Evolutionary conservation across 768 basidiomycete species (phyloP).

Genomic region (Lactarius hatsudake): DNA sequence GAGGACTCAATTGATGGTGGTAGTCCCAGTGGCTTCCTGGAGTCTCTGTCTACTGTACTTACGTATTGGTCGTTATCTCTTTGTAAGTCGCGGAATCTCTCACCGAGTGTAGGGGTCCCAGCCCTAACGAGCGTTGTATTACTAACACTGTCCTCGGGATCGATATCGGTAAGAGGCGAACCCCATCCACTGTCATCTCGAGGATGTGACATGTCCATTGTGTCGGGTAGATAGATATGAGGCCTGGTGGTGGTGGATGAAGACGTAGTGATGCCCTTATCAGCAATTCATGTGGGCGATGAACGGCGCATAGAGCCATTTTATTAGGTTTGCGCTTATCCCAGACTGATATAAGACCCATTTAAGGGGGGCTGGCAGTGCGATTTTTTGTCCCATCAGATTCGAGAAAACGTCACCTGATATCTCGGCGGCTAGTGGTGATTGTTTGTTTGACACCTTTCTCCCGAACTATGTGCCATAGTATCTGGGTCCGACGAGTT

Average conservation of each 20-base stretch:
- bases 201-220: conserved; percentile 22
- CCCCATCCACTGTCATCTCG: neutral
- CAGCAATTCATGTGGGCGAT: neutral
- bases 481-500: conserved; percentile 18
- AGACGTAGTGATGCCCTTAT: conserved; percentile 5
- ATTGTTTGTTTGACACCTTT: conserved; percentile 14
- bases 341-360: conserved; percentile 39
- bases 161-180: conserved; percentile 14
- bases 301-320: conserved; percentile 7
- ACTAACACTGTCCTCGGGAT: conserved; percentile 19
- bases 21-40: neutral
- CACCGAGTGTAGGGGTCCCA: conserved; percentile 15
- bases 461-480: conserved; percentile 36
- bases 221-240: neutral
- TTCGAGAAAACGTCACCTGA: conserved; percentile 37
- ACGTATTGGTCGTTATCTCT: conserved; percentile 7
- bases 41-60: neutral
- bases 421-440: conserved; percentile 36
- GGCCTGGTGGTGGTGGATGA: conserved; percentile 8
- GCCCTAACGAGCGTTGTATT: conserved; percentile 7
- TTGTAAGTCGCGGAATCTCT: neutral
- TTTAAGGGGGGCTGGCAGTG: conserved; percentile 48
- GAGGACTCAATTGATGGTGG: neutral
- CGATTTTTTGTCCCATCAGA: conserved; percentile 37
- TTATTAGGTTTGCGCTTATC: conserved; percentile 30